Conservation (phyloP, 257 asterid species). For the Solanum lignicaule region DNA sequence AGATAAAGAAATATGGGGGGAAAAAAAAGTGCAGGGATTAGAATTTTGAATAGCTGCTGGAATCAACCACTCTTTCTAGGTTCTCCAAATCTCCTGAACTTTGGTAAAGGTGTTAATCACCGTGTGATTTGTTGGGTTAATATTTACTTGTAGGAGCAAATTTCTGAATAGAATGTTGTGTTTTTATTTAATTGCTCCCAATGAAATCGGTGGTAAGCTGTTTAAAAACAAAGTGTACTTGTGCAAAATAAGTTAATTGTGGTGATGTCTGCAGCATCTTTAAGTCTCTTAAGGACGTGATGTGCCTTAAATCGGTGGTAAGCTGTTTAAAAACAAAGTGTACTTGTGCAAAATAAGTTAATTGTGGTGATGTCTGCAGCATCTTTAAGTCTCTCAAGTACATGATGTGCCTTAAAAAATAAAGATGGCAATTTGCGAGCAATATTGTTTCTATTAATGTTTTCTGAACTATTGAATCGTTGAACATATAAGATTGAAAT, state of each 20-base stretch:
- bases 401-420: neutral
- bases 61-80: neutral
- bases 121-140: neutral
- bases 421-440: neutral
- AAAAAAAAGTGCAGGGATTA: neutral
- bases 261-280: neutral
- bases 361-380: neutral
- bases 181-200: neutral
- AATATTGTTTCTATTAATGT: neutral
- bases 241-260: neutral
- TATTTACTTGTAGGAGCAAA: neutral
- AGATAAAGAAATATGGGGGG: neutral
- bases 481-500: neutral
- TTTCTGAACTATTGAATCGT: neutral
- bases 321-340: neutral
- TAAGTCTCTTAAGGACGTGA: neutral
- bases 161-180: neutral
- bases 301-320: neutral
- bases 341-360: neutral
- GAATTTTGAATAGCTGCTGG: neutral
- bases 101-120: neutral
- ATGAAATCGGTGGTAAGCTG: neutral
- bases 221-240: neutral
- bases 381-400: neutral
- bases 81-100: neutral